Conservation (phyloP, 1,284 basidiomycete genomes). For the Microstroma glucosiphilum region DNA sequence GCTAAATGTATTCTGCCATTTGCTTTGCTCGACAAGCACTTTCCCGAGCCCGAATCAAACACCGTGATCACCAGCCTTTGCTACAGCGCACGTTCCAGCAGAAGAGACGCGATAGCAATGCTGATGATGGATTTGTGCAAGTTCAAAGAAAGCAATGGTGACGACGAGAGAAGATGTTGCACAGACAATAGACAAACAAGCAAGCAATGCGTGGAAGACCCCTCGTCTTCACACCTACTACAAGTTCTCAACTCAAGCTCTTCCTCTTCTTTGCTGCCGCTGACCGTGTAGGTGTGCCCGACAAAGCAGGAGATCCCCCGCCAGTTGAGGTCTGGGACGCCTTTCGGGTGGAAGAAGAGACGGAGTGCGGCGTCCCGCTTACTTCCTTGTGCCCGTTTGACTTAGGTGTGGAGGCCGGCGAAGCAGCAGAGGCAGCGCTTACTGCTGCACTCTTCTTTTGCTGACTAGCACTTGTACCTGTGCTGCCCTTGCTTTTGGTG, state of each 20-base stretch:
- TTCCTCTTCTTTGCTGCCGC: slow-evolving; percentile 5
- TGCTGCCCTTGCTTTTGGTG: not conserved
- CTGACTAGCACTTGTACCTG: not conserved
- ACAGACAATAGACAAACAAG: too few relatives aligned
- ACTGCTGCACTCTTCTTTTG: not conserved
- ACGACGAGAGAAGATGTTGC: too few relatives aligned
- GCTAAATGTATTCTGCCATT: too few relatives aligned
- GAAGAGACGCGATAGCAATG: too few relatives aligned
- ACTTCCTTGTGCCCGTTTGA: slow-evolving; percentile 2
- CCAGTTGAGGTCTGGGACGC: not conserved
- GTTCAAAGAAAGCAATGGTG: too few relatives aligned
- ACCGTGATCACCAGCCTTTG: too few relatives aligned
- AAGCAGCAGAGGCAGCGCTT: not conserved
- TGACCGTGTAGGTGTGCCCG: not conserved
- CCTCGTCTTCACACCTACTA: not conserved
- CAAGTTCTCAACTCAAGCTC: slow-evolving; percentile 1
- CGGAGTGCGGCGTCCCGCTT: not conserved
- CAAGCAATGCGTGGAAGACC: not conserved
- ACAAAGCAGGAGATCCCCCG: not conserved
- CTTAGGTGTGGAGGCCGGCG: not conserved
- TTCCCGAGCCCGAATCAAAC: too few relatives aligned
- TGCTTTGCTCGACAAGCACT: too few relatives aligned
- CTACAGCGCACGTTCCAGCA: too few relatives aligned
- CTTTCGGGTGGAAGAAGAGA: not conserved
- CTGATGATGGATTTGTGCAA: too few relatives aligned